phyloP scores from a whole-genome alignment of 805 yeast species.

The Wickerhamiella slavikovae region DNA sequence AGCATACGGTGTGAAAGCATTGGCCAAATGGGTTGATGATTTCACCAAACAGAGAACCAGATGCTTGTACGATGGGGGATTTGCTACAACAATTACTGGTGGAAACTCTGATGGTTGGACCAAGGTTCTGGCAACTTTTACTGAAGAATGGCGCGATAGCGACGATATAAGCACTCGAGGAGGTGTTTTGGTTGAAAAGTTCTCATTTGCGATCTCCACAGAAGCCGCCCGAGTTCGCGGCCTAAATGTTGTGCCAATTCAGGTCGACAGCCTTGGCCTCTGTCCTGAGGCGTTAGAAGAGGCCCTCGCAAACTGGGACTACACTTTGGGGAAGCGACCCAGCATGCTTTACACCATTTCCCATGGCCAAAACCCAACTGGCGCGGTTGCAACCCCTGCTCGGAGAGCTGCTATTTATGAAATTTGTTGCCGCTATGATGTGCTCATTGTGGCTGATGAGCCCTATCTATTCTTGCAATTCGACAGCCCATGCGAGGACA shows the following conservation, averaged over 20 bases:
- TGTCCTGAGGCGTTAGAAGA: conserved; percentile 24
- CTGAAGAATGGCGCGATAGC: conserved; percentile 11
- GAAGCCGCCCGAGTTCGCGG: conserved; percentile 47
- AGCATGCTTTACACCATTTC: conserved; percentile 39
- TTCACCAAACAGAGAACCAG: conserved; percentile 22
- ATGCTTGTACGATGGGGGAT: conserved; percentile 10
- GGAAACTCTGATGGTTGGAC: conserved; percentile 14
- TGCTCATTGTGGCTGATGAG: conserved; percentile 64
- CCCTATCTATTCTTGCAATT: conserved; percentile 65
- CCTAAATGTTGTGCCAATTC: conserved; percentile 40
- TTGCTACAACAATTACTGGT: conserved; percentile 6
- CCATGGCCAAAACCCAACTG: conserved; percentile 77
- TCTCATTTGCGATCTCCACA: conserved; percentile 53
- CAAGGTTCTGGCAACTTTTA: conserved; percentile 11
- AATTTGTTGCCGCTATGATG: conserved; percentile 43
- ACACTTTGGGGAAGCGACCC: conserved; percentile 20
- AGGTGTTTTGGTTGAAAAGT: conserved; percentile 54
- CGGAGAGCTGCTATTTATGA: conserved; percentile 38
- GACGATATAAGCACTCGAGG: conserved; percentile 25
- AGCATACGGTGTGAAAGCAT: conserved; percentile 63
- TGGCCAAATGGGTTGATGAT: conserved; percentile 44
- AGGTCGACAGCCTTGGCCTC: conserved; percentile 46
- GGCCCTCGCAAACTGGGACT: conserved; percentile 28
- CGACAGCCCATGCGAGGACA: conserved; percentile 2
- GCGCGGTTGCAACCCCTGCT: conserved; percentile 37